Evolutionary conservation across 2,329 filamentous ascomycete species (phyloP), one percentile per base, ranked within the genome.

Genomic region (Alternaria gaisen): DNA sequence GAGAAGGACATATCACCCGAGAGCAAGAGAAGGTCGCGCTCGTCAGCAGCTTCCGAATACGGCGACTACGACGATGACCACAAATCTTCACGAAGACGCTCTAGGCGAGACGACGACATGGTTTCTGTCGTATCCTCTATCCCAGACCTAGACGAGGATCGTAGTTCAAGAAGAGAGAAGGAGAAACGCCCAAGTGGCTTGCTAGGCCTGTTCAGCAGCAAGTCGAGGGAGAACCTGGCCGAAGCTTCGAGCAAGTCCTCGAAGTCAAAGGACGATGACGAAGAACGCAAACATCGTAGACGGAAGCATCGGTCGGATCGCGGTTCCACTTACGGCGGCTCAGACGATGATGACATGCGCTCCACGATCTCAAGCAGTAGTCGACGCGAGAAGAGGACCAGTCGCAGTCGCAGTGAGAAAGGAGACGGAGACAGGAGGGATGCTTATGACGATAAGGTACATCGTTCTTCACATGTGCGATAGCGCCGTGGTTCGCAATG

Each of bases 141-240:
- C 20, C 77, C 80, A 11, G 74, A 77, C 41, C 73, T 74, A 42
- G 77, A 80, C 24, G 80, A 81, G 28, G 80, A 81, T 12, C 73
- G 79, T 22, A 70, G 66, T 30, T 63, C 73, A 5, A 74, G 63
- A 48, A 73, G 70, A 51, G 70, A 73, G 38, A 77, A 81, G 62
- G 80, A 81, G 52, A 82, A 82, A 61, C 80, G 81, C 64, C 81
- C 81, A 50, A 79, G 79, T 48, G 80, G 82, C 12, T 55, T 84
- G 8, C 80, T 83, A 51, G 80, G 82, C 5, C 65, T 84, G 9
- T 83, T 84, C 53, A 78, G 80, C 56, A 79, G 80, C 65, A 84
- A 81, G 70, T 81, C 81, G 2, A 76, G 72, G 41, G 80, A 82
- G 41, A 77, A 70, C 41, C 30, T 76, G 16, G 65, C 69, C 11